These are phyloP conservation scores for Euphorbia peplus DNA, from an alignment of 345 rosid genomes.

Conservation along the genomic window DNA sequence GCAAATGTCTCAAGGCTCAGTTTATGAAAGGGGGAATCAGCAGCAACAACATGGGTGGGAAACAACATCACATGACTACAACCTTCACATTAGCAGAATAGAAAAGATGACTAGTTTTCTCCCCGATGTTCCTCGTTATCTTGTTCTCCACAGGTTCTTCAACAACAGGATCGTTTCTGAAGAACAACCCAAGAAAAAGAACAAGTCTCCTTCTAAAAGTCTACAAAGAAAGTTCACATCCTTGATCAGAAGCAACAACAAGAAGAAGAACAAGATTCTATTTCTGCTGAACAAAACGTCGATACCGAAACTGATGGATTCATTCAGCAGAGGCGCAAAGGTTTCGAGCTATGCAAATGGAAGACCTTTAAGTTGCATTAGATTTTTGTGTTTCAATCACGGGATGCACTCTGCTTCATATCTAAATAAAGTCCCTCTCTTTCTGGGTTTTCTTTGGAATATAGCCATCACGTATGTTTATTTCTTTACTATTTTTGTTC, in stretches of 20 bases:
- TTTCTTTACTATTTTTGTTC: neutral
- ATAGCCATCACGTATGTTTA: neutral
- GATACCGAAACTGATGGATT: constrained; percentile 31
- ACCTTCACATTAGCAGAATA: constrained; percentile 25
- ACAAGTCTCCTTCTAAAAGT: constrained; percentile 18
- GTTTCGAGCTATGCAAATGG: constrained; percentile 44
- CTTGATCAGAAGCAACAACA: constrained; percentile 23
- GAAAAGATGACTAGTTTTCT: constrained; percentile 31
- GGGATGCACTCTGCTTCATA: neutral
- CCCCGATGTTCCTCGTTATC: constrained; percentile 40
- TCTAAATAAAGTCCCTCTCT: constrained; percentile 32
- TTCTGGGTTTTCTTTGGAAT: constrained; percentile 2
- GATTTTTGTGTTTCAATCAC: neutral
- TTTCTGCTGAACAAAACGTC: constrained; percentile 4
- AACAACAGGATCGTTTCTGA: constrained; percentile 19
- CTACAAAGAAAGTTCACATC: constrained; percentile 40
- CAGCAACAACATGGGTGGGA: constrained; percentile 27
- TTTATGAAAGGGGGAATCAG: constrained; percentile 10
- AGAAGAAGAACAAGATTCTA: constrained; percentile 1
- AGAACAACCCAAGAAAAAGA: constrained; percentile 12
- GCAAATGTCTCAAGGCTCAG: constrained; percentile 16
- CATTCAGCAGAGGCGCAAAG: constrained; percentile 36
- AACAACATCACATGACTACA: constrained; percentile 36
- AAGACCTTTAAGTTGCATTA: constrained; percentile 32
- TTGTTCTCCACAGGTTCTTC: constrained; percentile 36